Evolutionary conservation across 1,139 yeast genomes (phyloP), one percentile per base, ranked within the genome.

Genomic region (Dujonia santamariae): DNA sequence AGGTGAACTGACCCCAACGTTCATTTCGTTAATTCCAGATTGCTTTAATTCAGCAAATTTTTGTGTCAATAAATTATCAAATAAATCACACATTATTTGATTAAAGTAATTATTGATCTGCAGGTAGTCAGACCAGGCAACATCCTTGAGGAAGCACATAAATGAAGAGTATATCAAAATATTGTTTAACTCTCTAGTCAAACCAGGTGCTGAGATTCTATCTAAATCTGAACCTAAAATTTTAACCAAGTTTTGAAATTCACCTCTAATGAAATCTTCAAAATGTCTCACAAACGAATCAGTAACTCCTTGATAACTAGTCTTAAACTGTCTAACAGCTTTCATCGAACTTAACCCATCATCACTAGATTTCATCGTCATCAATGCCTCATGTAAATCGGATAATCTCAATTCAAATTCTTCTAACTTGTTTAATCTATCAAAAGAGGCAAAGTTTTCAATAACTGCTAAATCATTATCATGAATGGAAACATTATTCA

Each of bases 241-340:
- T 24, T 50, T 49, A 34, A 70, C 45, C 19, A 63, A 56, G 22
- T 53, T 41, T 27, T 56, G 47, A 53, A 83, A 68, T 46, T 72
- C 68, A 24, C 50, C 43, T 31, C 65, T 62, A 31, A 82, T 51
- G 36, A 72, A 80, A 2, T 42, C 45, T 22, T 59, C 68, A 43
- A 82, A 72, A 40, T 75, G 71, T 7, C 53, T 48, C 28, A 78
- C 59, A 48, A 87, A 85, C 6, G 64, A 61, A 1, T 56, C 48
- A 1, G 84, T 72, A 1, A 80, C 80, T 21, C 62, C 55, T 45
- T 82, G 85, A 48, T 83, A 86, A 9, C 67, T 69, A 12, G 67
- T 63, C 37, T 79, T 73, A 50, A 84, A 81, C 49, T 85, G 92
- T 42, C 70, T 73, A 40, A 87, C 63, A 0, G 95, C 95, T 41